A percentile compares a stretch with the other conserved stretches of the same genome.
Conservation (phyloP, 345 rosid species). For the Sisymbrium irio region DNA sequence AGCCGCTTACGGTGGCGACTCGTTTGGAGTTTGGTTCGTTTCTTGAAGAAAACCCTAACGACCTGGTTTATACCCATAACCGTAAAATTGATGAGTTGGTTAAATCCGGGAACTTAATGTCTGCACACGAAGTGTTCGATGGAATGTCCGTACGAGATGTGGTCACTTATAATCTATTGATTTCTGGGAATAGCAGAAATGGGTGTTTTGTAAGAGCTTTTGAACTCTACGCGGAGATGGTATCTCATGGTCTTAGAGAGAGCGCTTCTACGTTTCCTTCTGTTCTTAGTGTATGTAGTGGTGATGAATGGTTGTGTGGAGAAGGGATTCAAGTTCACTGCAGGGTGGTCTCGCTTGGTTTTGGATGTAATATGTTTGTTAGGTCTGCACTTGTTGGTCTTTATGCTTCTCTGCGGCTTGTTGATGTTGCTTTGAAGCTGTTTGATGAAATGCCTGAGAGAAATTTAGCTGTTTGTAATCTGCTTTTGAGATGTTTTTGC, state of each 20-base stretch:
- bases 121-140: slow-evolving; percentile 54
- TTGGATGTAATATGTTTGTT: slow-evolving; percentile 48
- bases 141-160: slow-evolving; percentile 56
- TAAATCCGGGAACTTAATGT: slow-evolving; percentile 40
- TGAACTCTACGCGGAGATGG: slow-evolving; percentile 50
- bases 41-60: slow-evolving; percentile 30
- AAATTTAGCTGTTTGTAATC: slow-evolving; percentile 58
- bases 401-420: slow-evolving; percentile 46
- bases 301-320: slow-evolving; percentile 33
- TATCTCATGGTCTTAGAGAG: slow-evolving; percentile 53
- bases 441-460: slow-evolving; percentile 65
- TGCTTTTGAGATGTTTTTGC: slow-evolving; percentile 49
- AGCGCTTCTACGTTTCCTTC: slow-evolving; percentile 65
- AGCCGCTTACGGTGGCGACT: slow-evolving; percentile 2
- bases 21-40: slow-evolving; percentile 34
- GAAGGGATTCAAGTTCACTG: slow-evolving; percentile 75
- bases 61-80: slow-evolving; percentile 42
- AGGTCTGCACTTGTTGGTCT: slow-evolving; percentile 62
- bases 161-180: slow-evolving; percentile 62
- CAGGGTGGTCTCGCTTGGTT: slow-evolving; percentile 60
- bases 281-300: slow-evolving; percentile 57
- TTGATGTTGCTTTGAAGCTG: slow-evolving; percentile 45
- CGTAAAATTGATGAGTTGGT: slow-evolving; percentile 39
- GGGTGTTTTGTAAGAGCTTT: slow-evolving; percentile 43
- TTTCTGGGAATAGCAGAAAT: slow-evolving; percentile 51